These are phyloP conservation scores for Tricholoma sp. DNA, from an alignment of 768 basidiomycete species.

Conservation along the genomic window DNA sequence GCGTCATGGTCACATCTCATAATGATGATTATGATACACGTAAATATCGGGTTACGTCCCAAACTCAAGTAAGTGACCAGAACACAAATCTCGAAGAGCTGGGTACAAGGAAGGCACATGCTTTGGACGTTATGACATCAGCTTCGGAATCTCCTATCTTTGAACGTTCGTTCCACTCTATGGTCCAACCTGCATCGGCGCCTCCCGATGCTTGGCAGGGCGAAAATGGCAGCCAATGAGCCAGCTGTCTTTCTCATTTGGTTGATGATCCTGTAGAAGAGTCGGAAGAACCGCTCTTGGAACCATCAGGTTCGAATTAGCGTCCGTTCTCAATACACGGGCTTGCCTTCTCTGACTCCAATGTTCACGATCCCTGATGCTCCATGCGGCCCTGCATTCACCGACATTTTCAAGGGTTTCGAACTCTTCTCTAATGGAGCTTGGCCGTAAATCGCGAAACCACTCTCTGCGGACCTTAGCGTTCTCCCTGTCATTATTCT, in stretches of 20 bases:
- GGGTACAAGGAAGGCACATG: background rate
- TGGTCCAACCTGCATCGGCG: slow-evolving; percentile 38
- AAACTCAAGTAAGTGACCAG: background rate
- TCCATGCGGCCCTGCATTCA: slow-evolving; percentile 54
- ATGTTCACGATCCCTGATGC: slow-evolving; percentile 59
- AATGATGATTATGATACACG: too few species aligned
- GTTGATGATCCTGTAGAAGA: slow-evolving; percentile 42
- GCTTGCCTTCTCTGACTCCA: slow-evolving; percentile 25
- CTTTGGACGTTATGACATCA: slow-evolving; percentile 5
- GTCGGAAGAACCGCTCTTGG: slow-evolving; percentile 67
- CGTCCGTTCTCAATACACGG: slow-evolving; percentile 56
- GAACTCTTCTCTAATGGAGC: slow-evolving; percentile 36
- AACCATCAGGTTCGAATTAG: slow-evolving; percentile 68
- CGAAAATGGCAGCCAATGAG: slow-evolving; percentile 67
- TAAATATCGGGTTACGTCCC: too few species aligned
- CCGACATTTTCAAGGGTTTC: slow-evolving; percentile 45
- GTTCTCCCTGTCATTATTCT: slow-evolving; percentile 48
- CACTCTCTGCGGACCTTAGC: slow-evolving; percentile 61
- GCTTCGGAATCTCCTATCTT: slow-evolving; percentile 28
- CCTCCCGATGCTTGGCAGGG: slow-evolving; percentile 42
- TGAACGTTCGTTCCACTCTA: slow-evolving; percentile 45
- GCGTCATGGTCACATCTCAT: too few species aligned
- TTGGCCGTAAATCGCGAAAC: slow-evolving; percentile 69
- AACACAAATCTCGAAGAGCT: background rate
- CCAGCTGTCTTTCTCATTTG: slow-evolving; percentile 44